Percentiles rank a stretch among this genome's conserved stretches.
These are phyloP conservation scores for Yarrowia divulgata DNA, from an alignment of 805 yeast species.

Conservation along the genomic window DNA sequence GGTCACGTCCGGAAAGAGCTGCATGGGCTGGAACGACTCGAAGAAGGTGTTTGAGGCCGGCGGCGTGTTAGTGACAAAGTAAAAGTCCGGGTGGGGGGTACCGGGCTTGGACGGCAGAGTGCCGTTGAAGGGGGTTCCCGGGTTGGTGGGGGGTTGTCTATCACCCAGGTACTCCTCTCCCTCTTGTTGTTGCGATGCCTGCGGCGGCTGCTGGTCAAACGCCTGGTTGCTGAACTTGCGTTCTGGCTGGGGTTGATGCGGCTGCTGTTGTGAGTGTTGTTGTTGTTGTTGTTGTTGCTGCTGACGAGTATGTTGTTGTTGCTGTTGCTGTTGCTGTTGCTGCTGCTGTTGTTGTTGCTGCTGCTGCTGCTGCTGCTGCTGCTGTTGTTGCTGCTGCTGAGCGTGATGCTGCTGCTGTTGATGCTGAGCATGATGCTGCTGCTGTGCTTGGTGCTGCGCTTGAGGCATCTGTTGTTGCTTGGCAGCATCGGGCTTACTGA, in stretches of 20 bases:
- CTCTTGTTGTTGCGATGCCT: neutral
- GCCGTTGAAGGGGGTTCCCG: slow-evolving; percentile 32
- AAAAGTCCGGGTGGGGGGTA: slow-evolving; percentile 47
- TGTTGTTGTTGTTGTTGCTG: slow-evolving; percentile 16
- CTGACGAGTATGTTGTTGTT: slow-evolving; percentile 6
- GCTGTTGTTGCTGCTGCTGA: slow-evolving; percentile 1
- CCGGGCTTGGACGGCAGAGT: slow-evolving; percentile 31
- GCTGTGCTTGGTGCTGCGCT: slow-evolving; percentile 10
- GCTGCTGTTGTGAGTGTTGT: neutral
- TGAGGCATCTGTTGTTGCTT: slow-evolving; percentile 24
- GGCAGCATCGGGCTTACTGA: neutral
- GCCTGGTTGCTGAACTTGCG: slow-evolving; percentile 26
- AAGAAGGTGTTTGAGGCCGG: slow-evolving; percentile 50
- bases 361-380: slow-evolving; percentile 1
- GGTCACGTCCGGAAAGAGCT: slow-evolving; percentile 56
- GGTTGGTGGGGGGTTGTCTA: slow-evolving; percentile 17
- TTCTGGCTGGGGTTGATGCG: slow-evolving; percentile 13
- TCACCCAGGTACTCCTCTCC: slow-evolving; percentile 17
- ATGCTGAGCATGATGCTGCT: slow-evolving; percentile 6
- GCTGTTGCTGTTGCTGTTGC: slow-evolving; percentile 8
- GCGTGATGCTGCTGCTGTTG: neutral
- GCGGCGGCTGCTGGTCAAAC: slow-evolving; percentile 10
- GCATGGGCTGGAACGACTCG: slow-evolving; percentile 65
- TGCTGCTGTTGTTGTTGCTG: slow-evolving; percentile 1
- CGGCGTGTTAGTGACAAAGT: slow-evolving; percentile 48